Base-by-base conservation (phyloP, 1,284 basidiomycete species). In the Sanghuangporus weigelae region DNA sequence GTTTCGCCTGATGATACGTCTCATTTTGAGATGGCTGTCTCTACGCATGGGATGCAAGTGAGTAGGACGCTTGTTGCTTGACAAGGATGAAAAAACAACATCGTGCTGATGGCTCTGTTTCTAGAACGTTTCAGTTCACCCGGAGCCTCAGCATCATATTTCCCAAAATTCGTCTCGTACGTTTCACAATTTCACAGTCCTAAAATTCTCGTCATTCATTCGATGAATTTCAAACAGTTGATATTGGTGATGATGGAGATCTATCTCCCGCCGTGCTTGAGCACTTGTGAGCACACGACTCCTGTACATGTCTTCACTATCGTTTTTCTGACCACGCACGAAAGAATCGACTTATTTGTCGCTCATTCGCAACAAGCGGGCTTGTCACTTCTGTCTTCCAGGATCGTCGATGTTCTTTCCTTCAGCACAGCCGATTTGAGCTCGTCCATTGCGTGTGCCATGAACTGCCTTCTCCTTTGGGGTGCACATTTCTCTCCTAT, bases 351-450 rank as follows among this genome's bases (percentile, higher is more conserved):
- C 36, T 7, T 7, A 16, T 66, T 62, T 40, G 10, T 66, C 31
- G 19, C 57, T 12, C 64, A 66, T 23, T 62, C 61, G 39, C 61
- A 63, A 16, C 64, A 66, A 63, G 26, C 26, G 19, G 64, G 64
- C 14, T 12, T 62, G 23, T 58, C 59, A 3, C 7, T 56, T 36
- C 38, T 64, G 14, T 36, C 58, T 4, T 36, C 23, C 26, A 35
- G 36, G 38, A 8, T 58, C 35, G 35, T 44, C 31, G 46, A 57
- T 21, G 14, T 57, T 10, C 11, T 44, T 10, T 62, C 39, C 31
- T 40, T 40, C 44, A 36, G 1, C 50, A n/a, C 14, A 2, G 35
- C 53, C 14, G 21, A 31, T n/a, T 2, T 57, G 7, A 38, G 44
- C 16, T 42, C 54, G 14, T 55, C 61, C 1, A 35, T 54, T 12